A percentile compares a stretch with the other conserved stretches of the same genome.
Evolutionary conservation across 352 stramenopile species (phyloP).

Genomic region (Pythium biforme): DNA sequence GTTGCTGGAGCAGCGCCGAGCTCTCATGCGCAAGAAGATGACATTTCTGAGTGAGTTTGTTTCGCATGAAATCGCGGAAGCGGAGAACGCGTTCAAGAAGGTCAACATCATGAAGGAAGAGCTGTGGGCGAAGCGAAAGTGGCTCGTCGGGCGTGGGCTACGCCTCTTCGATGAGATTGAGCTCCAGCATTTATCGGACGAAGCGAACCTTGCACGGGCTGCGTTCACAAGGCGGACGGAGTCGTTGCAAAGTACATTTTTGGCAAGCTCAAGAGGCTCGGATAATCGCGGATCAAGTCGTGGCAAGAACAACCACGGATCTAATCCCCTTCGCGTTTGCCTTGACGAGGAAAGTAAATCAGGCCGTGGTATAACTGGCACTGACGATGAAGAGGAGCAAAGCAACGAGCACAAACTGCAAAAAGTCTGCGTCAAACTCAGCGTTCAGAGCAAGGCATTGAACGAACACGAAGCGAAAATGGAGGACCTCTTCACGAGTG

Average conservation of each 20-base stretch:
- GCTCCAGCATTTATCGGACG: slow-evolving; percentile 16
- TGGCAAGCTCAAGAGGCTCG: slow-evolving; percentile 13
- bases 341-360: not conserved
- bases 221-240: slow-evolving; percentile 19
- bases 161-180: slow-evolving; percentile 33
- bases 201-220: not conserved
- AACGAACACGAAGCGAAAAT: slow-evolving; percentile 30
- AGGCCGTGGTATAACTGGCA: not conserved
- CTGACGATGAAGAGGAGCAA: slow-evolving; percentile 8
- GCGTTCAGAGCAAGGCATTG: slow-evolving; percentile 27
- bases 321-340: not conserved
- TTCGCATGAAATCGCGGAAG: slow-evolving; percentile 28
- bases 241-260: slow-evolving; percentile 10
- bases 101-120: slow-evolving; percentile 47
- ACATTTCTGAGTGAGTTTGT: slow-evolving; percentile 25
- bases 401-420: slow-evolving; percentile 19
- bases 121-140: slow-evolving; percentile 33
- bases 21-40: slow-evolving; percentile 35
- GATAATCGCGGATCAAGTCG: slow-evolving; percentile 18
- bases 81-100: slow-evolving; percentile 43
- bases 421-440: slow-evolving; percentile 29
- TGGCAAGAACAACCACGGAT: slow-evolving; percentile 4
- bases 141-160: slow-evolving; percentile 33
- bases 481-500: slow-evolving; percentile 30
- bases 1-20: slow-evolving; percentile 31